Conservation (phyloP, 352 stramenopile species). For the Phytophthora pini region DNA sequence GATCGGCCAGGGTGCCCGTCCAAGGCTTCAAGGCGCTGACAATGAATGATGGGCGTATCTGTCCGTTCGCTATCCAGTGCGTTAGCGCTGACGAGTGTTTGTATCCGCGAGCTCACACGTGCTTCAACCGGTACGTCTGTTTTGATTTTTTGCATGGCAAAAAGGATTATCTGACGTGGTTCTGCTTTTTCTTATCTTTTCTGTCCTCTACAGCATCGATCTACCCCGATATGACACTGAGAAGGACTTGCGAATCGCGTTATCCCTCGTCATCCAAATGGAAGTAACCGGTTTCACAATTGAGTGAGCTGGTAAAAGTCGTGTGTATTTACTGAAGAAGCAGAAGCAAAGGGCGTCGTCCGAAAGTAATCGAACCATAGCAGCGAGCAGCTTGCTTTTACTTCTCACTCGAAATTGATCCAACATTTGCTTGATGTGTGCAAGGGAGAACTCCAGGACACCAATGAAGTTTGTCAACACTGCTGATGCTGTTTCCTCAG, state of each 20-base stretch:
- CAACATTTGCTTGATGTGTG: too few species aligned
- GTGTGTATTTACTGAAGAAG: slow-evolving; percentile 40
- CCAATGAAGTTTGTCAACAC: too few species aligned
- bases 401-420: slow-evolving; percentile 4
- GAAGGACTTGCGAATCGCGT: slow-evolving; percentile 78
- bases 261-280: slow-evolving; percentile 89
- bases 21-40: slow-evolving; percentile 90
- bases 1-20: slow-evolving; percentile 94
- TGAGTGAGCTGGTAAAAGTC: slow-evolving; percentile 54
- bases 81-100: slow-evolving; percentile 82
- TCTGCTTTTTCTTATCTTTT: slow-evolving; percentile 8
- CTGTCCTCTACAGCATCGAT: slow-evolving; percentile 59
- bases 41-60: slow-evolving; percentile 90
- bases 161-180: neutral
- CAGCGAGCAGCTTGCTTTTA: slow-evolving; percentile 30
- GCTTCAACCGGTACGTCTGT: slow-evolving; percentile 81
- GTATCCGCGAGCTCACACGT: slow-evolving; percentile 86
- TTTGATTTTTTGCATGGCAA: neutral
- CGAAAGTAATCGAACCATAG: slow-evolving; percentile 35
- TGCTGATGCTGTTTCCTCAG: too few species aligned
- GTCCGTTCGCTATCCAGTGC: slow-evolving; percentile 86
- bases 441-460: too few species aligned
- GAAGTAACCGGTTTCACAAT: slow-evolving; percentile 90
- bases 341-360: slow-evolving; percentile 18
- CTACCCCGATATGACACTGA: slow-evolving; percentile 77